Base-by-base conservation (phyloP, 495 filamentous ascomycete species). In the Xanthoparmelia taractica region DNA sequence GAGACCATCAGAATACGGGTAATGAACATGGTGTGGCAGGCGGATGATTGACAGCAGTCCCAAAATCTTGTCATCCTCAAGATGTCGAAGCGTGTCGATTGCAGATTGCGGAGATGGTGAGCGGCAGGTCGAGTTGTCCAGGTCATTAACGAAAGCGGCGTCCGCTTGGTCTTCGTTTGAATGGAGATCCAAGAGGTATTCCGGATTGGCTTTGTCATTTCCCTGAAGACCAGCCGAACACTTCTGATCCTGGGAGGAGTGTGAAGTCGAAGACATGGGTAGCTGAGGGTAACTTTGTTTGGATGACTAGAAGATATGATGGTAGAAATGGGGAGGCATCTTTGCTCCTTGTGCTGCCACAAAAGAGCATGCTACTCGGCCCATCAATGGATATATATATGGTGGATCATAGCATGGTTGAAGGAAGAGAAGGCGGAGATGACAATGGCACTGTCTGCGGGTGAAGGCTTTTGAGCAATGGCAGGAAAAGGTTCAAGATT, bases 71-170 rank as follows among this genome's bases (percentile, higher is more conserved):
- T 4, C 12, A 15, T 62, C 60, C 18, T 56, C 60, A 18, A 55
- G 52, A n/a, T 37, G 37, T 41, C 41, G 25, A 29, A 62, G 36
- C 8, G 20, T 23, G 6, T 40, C 29, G 25, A 62, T 45, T 1
- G 60, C 60, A 11, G 27, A 37, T 41, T 18, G n/a, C 27, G 43
- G 60, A 12, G 40, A 38, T n/a, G 8, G 34, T 20, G 60, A 56
- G 38, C 25, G 60, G 13, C n/a, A 27, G 40, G 13, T 29, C 6
- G 57, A 27, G 23, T 27, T 27, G 15, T 17, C 5, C 18, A 25
- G 23, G 17, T 29, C 47, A 18, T 62, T 17, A n/a, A 31, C n/a
- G 13, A 8, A 8, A 15, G 12, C 48, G 2, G 27, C 48, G 29
- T 18, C 56, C 0, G 34, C 25, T 18, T 45, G 2, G 2, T 33